These are phyloP conservation scores for Termitomyces sp. DNA, from an alignment of 768 basidiomycete species.

Conservation along the genomic window DNA sequence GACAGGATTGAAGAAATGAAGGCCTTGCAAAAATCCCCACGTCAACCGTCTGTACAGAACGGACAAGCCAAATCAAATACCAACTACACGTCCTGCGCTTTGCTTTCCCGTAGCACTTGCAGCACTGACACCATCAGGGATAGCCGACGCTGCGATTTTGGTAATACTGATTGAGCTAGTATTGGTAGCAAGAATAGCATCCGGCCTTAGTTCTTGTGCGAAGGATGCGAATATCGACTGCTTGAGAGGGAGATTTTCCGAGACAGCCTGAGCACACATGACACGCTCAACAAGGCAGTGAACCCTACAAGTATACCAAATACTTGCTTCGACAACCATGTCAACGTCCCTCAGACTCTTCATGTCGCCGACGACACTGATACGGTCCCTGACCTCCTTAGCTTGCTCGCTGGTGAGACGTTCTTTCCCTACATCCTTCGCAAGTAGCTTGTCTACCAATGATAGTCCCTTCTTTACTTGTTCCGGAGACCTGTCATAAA, in stretches of 20 bases:
- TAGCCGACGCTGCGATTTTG: constrained; percentile 80
- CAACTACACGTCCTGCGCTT: constrained; percentile 74
- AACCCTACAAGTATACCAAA: neutral
- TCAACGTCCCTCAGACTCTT: constrained; percentile 72
- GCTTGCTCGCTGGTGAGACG: constrained; percentile 64
- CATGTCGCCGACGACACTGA: constrained; percentile 55
- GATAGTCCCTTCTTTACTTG: constrained; percentile 71
- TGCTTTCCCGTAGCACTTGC: constrained; percentile 59
- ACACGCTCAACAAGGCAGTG: neutral
- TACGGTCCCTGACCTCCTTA: constrained; percentile 62
- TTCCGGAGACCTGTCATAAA: constrained; percentile 74
- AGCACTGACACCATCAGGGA: constrained; percentile 50
- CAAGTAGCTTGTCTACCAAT: constrained; percentile 75
- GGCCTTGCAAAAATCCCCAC: constrained; percentile 34
- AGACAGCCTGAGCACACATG: constrained; percentile 57
- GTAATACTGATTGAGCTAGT: constrained; percentile 94
- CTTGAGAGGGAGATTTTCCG: constrained; percentile 79
- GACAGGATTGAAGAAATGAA: constrained; percentile 97
- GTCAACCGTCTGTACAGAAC: neutral
- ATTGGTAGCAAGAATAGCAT: constrained; percentile 84
- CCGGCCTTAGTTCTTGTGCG: constrained; percentile 58
- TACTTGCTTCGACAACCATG: constrained; percentile 81
- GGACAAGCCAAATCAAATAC: constrained; percentile 29
- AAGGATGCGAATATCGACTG: constrained; percentile 69
- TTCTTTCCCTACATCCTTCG: constrained; percentile 87